These are phyloP conservation scores for Tricholoma terreum DNA, from an alignment of 768 basidiomycete genomes.

Conservation along the genomic window DNA sequence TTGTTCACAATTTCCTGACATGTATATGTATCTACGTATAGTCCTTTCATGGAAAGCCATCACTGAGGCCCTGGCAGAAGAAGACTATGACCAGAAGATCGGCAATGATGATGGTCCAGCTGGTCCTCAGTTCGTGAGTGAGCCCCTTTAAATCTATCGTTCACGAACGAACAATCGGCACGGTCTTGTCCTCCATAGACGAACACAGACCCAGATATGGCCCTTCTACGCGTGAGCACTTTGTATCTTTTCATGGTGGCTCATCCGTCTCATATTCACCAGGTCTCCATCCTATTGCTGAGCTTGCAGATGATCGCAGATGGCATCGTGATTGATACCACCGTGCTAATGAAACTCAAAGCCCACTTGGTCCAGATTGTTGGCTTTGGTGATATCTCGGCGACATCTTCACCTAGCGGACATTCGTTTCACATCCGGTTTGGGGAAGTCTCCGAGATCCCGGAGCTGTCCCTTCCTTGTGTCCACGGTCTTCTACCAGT, in stretches of 20 bases:
- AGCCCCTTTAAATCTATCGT: not conserved
- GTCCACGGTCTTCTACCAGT: slow-evolving; percentile 54
- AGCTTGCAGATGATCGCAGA: slow-evolving; percentile 66
- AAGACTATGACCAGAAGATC: slow-evolving; percentile 42
- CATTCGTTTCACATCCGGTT: slow-evolving; percentile 55
- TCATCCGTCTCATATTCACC: not conserved
- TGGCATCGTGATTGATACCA: slow-evolving; percentile 51
- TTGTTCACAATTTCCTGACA: not conserved
- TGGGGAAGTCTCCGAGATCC: slow-evolving; percentile 41
- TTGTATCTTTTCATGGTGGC: not conserved
- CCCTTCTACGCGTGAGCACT: slow-evolving; percentile 41
- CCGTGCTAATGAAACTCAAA: slow-evolving; percentile 61
- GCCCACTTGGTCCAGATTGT: slow-evolving; percentile 44
- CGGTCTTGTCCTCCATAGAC: slow-evolving; percentile 25
- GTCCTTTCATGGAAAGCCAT: slow-evolving; percentile 67
- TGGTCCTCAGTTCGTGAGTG: slow-evolving; percentile 40
- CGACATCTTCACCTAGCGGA: slow-evolving; percentile 43
- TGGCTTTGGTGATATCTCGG: slow-evolving; percentile 53
- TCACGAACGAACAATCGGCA: not conserved
- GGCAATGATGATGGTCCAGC: slow-evolving; percentile 37
- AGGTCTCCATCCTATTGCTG: slow-evolving; percentile 58
- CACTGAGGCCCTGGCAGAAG: slow-evolving; percentile 55
- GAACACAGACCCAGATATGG: slow-evolving; percentile 45
- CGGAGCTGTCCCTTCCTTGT: slow-evolving; percentile 48
- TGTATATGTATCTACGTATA: slow-evolving; percentile 21